Conservation (phyloP, 2,329 filamentous ascomycete genomes). For the Colletotrichum sp. region DNA sequence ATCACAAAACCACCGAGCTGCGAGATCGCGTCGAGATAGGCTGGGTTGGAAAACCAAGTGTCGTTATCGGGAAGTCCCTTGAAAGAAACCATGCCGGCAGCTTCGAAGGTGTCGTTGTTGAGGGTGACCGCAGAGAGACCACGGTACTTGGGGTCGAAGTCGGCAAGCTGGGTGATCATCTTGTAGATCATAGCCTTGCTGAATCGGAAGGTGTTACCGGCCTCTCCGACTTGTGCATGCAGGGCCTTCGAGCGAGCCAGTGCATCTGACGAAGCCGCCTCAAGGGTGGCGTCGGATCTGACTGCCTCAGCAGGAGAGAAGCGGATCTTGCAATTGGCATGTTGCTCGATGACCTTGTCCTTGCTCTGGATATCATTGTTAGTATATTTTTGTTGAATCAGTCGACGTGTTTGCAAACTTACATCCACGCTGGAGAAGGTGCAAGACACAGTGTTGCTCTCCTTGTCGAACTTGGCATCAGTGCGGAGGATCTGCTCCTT, state of each 20-base stretch:
- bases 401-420: background rate
- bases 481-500: conserved; percentile 64
- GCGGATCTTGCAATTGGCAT: background rate
- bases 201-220: conserved; percentile 72
- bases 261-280: background rate
- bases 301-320: background rate
- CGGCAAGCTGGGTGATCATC: conserved; percentile 60
- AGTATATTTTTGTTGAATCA: no score
- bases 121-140: conserved; percentile 49
- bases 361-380: conserved; percentile 39
- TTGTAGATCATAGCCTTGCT: conserved; percentile 81
- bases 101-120: background rate
- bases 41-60: background rate
- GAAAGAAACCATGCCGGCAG: background rate
- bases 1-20: conserved; percentile 55
- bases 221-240: background rate
- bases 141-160: conserved; percentile 57
- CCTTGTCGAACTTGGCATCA: conserved; percentile 61
- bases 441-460: conserved; percentile 21
- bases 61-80: background rate
- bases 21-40: background rate
- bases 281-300: background rate
- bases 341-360: conserved; percentile 58
- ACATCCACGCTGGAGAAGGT: background rate
- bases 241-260: background rate